Evolutionary conservation across 495 filamentous ascomycete genomes (phyloP).

Genomic region (Neurospora sp.): DNA sequence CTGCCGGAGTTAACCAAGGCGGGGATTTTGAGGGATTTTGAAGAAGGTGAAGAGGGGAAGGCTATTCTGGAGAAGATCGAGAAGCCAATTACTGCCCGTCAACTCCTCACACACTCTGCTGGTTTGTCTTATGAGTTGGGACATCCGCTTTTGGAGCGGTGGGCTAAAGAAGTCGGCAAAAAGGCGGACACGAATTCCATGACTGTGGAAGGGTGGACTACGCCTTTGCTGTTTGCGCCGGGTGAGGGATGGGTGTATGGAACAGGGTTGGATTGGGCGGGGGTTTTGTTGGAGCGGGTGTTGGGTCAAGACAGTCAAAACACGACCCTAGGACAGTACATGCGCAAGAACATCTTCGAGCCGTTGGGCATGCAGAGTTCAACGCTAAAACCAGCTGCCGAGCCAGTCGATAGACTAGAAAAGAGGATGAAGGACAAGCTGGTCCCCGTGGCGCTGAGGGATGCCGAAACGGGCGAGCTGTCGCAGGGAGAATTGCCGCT

Average conservation of each 20-base stretch:
- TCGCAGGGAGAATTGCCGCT: not conserved
- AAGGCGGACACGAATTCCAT: constrained; percentile 4
- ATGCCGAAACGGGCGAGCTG: constrained; percentile 4
- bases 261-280: constrained; percentile 22
- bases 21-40: constrained; percentile 17
- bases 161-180: constrained; percentile 12
- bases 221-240: constrained; percentile 19
- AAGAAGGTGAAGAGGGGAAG: constrained; percentile 1
- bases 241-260: constrained; percentile 25
- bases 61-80: constrained; percentile 19
- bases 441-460: not conserved
- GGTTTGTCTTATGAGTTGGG: constrained; percentile 19
- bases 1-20: constrained; percentile 14
- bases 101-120: constrained; percentile 23
- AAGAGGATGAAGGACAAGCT: not conserved
- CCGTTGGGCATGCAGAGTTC: constrained; percentile 14
- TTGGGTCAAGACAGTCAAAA: not conserved
- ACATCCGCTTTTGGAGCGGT: constrained; percentile 15
- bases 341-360: constrained; percentile 12
- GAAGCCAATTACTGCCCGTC: constrained; percentile 17
- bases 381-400: constrained; percentile 4
- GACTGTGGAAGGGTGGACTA: constrained; percentile 19
- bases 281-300: constrained; percentile 13
- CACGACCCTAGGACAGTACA: constrained; percentile 12
- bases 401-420: not conserved